Conservation (phyloP, 192 early-diverging fungal species). For the Coemansia sp. region DNA sequence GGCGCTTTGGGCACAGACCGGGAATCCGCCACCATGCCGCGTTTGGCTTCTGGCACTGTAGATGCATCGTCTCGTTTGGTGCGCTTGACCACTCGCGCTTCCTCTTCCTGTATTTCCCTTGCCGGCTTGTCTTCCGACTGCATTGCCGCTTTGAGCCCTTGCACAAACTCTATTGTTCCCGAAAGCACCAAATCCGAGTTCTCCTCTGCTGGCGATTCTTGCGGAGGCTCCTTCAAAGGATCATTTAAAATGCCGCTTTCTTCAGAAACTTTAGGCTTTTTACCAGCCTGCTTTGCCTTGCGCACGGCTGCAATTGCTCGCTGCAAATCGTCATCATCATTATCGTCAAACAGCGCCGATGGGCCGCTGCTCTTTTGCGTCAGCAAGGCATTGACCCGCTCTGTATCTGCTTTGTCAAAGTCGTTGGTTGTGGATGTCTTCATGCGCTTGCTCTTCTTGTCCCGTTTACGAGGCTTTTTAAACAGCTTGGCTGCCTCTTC, state of each 20-base stretch:
- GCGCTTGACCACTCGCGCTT: constrained; percentile 14
- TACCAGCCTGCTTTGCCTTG: constrained; percentile 31
- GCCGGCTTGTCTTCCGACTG: background rate
- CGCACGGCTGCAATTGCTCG: constrained; percentile 75
- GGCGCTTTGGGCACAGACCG: too few relatives aligned
- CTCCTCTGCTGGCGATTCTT: background rate
- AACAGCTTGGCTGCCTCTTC: constrained; percentile 80
- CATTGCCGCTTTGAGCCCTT: constrained; percentile 46
- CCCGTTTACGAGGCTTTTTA: constrained; percentile 62
- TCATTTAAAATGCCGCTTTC: too few relatives aligned
- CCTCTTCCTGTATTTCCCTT: constrained; percentile 7
- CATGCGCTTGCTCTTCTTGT: constrained; percentile 28
- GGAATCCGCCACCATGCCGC: background rate
- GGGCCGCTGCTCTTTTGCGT: constrained; percentile 5
- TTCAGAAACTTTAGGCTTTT: too few relatives aligned
- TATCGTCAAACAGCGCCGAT: constrained; percentile 73
- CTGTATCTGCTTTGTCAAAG: constrained; percentile 22
- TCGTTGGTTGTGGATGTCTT: constrained; percentile 17
- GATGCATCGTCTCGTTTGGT: background rate
- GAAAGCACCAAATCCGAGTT: constrained; percentile 67
- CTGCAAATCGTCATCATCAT: constrained; percentile 93
- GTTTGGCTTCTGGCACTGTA: background rate
- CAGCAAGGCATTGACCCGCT: constrained; percentile 14
- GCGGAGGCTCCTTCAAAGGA: too few relatives aligned
- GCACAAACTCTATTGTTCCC: constrained; percentile 87